Evolutionary conservation across 306 rosid genomes (phyloP), one percentile per base, ranked within the genome.

Genomic region (Cicer judaicum): DNA sequence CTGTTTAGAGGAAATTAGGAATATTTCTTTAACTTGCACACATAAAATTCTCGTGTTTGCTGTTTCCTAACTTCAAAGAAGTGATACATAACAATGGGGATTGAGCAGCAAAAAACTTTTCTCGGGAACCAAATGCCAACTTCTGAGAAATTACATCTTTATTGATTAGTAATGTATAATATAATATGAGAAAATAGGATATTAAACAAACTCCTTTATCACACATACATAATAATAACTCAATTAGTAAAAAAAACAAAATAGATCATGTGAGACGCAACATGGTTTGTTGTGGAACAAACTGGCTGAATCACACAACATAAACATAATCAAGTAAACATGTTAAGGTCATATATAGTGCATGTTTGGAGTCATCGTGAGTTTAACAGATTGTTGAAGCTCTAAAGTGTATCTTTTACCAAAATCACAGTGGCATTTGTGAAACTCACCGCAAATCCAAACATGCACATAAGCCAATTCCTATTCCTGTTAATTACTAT

Each of bases 291-390:
- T 63, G 54, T 29, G 53, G 54, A 42, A 39, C 10, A 36, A 72
- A 80, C 74, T 38, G 24, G 69, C 38, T 47, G 55, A 38, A 72
- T 36, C 21, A 54, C 76, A 56, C 41, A 49, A 68, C 76, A 56
- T 36, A 49, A 49, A 72, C 7, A 54, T 15, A 67, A 43, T 63
- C 39, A n/a, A 52, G 49, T 34, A 65, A 75, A 40, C 29, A 63
- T 29, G 13, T 21, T 6, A 29, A 54, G 34, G 53, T 40, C 66
- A 14, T 14, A 72, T 42, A 29, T 29, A 29, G 34, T 3, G 34
- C 34, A 29, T 29, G 34, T 29, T 29, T 29, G 34, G 34, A 29
- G 34, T 29, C 34, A 3, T 29, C 5, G 34, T 29, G 34, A 29
- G 34, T 29, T 29, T 29, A 29, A 29, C 34, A 29, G 2, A 29